Evolutionary conservation across 257 asterid genomes (phyloP).

Genomic region (Ajuga chamaepitys): DNA sequence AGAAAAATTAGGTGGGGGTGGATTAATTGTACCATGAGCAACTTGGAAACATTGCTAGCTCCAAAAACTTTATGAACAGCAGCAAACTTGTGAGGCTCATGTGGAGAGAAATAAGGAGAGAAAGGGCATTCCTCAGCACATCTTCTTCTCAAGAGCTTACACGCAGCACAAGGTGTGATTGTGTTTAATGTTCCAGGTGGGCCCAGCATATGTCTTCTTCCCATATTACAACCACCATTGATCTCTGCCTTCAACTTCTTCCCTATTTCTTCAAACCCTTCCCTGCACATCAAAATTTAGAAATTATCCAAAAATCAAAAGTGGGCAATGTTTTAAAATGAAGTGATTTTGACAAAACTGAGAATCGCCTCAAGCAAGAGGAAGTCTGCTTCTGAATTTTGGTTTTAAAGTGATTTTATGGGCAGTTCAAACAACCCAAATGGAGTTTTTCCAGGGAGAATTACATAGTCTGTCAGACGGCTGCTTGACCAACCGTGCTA

Average conservation of each 20-base stretch:
- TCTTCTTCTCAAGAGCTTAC: slow-evolving; percentile 77
- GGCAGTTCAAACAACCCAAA: no score
- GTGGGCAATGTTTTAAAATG: no score
- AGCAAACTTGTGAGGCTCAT: slow-evolving; percentile 83
- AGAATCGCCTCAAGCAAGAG: no score
- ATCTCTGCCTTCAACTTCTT: slow-evolving; percentile 63
- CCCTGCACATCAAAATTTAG: no score
- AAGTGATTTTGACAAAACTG: no score
- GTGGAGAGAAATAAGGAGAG: slow-evolving; percentile 88
- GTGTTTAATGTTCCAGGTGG: slow-evolving; percentile 64
- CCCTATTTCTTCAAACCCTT: slow-evolving; percentile 61
- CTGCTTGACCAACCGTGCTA: no score
- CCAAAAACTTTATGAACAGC: slow-evolving; percentile 94
- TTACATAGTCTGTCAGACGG: no score
- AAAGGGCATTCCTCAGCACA: slow-evolving; percentile 94
- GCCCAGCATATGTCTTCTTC: slow-evolving; percentile 58
- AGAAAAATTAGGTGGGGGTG: background rate
- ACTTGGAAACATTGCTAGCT: slow-evolving; percentile 95
- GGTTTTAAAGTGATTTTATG: no score
- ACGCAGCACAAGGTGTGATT: slow-evolving; percentile 88
- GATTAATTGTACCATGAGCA: slow-evolving; percentile 56
- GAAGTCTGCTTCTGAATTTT: no score
- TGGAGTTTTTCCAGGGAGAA: no score
- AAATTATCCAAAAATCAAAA: no score
- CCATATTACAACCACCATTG: slow-evolving; percentile 34